Evolutionary conservation across 1,284 basidiomycete genomes (phyloP).

Genomic region (Volvariella volvacea): DNA sequence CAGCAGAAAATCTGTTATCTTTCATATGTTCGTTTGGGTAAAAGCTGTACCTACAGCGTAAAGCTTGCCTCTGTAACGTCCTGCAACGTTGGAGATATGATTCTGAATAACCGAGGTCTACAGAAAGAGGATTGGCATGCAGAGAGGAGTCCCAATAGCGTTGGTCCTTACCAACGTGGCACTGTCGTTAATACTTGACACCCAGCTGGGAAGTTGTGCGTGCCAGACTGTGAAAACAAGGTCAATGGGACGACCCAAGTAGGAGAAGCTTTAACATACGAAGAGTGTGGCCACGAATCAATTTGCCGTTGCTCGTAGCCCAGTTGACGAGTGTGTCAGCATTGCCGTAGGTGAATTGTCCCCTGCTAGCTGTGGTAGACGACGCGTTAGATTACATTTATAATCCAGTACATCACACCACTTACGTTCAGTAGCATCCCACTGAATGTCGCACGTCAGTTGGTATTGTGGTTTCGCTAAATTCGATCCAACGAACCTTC

Average conservation of each 20-base stretch:
- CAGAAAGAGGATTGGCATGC: not conserved
- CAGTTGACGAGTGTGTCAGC: conserved; percentile 22
- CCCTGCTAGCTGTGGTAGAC: conserved; percentile 13
- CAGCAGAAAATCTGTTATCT: too few relatives aligned
- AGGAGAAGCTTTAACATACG: conserved; percentile 10
- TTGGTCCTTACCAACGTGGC: conserved; percentile 13
- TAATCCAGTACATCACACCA: too few relatives aligned
- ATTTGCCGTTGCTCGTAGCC: conserved; percentile 20
- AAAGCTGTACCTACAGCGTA: too few relatives aligned
- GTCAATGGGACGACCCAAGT: too few relatives aligned
- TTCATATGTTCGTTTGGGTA: too few relatives aligned
- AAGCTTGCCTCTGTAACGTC: conserved; percentile 13
- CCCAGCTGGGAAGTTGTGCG: conserved; percentile 21
- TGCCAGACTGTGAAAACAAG: conserved; percentile 20
- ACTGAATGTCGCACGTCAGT: too few relatives aligned
- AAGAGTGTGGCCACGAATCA: conserved; percentile 23
- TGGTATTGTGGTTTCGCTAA: too few relatives aligned
- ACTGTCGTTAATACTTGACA: conserved; percentile 15
- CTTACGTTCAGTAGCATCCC: conserved; percentile 19
- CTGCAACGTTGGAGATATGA: conserved; percentile 13
- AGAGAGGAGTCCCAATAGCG: not conserved
- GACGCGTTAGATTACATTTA: too few relatives aligned
- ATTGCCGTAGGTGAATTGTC: conserved; percentile 15
- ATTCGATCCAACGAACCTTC: conserved; percentile 20
- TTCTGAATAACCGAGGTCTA: conserved; percentile 15